Evolutionary conservation across 2,329 filamentous ascomycete genomes (phyloP).

Genomic region (Epicoccum nigrum): DNA sequence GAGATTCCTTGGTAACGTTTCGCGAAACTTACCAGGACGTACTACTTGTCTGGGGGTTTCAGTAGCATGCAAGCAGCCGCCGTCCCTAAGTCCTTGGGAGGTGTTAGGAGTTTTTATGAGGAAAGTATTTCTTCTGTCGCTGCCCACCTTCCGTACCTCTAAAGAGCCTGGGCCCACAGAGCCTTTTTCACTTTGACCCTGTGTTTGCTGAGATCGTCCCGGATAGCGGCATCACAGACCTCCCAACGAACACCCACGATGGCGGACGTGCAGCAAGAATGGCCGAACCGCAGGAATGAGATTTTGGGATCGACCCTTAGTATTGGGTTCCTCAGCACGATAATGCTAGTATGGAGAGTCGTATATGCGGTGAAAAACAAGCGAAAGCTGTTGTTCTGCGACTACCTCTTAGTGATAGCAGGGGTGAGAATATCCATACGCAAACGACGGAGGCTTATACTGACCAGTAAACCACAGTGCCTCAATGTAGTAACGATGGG

Average conservation of each 20-base stretch:
- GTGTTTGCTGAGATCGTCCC: conserved; percentile 8
- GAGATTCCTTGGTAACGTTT: background rate
- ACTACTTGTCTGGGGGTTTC: conserved; percentile 7
- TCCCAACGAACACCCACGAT: conserved; percentile 12
- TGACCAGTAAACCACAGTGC: conserved; percentile 12
- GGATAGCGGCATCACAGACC: background rate
- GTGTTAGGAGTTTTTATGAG: conserved; percentile 1
- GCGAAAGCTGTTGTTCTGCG: conserved; percentile 31
- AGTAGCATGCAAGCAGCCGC: conserved; percentile 1
- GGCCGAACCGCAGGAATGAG: conserved; percentile 23
- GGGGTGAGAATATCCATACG: conserved; percentile 17
- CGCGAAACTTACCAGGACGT: background rate
- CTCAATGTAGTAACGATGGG: conserved; percentile 25
- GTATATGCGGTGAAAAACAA: conserved; percentile 24
- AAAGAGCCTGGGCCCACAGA: background rate
- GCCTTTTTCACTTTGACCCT: conserved; percentile 5
- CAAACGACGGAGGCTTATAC: background rate
- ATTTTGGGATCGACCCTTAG: conserved; percentile 24
- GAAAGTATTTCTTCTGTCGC: conserved; percentile 5
- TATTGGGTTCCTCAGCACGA: conserved; percentile 24
- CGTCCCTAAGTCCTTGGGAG: no score
- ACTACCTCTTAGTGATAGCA: conserved; percentile 31
- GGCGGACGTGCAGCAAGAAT: conserved; percentile 19
- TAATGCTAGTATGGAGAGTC: conserved; percentile 29
- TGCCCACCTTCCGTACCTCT: conserved; percentile 4